Evolutionary conservation across 2,329 filamentous ascomycete species (phyloP), one percentile per base, ranked within the genome.

Genomic region (Aspergillus aculeatus): DNA sequence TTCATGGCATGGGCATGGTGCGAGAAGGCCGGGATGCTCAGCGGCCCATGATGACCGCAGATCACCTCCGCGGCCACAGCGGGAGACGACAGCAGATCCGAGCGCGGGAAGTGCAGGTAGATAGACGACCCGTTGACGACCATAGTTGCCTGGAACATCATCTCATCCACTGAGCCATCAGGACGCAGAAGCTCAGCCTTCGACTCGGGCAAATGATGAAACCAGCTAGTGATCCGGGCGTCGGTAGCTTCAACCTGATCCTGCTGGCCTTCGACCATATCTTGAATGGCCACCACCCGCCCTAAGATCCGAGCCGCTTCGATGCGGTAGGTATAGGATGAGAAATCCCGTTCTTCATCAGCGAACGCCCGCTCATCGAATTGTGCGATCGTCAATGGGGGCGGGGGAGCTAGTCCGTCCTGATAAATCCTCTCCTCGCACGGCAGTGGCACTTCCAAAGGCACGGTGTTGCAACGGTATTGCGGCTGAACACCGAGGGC

Each of bases 101-200:
- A 93, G 58, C 89, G 85, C 9, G 90, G 90, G 65, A 93, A 89
- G 71, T 95, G 90, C 19, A 95, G 83, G 65, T 92, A 85, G 67
- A 95, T 91, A 0, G 87, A 78, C 10, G 82, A 81, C 51, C 77
- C 77, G 59, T 84, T 80, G 55, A 84, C 81, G 68, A 96, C 90
- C 86, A 96, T 94, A 63, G 91, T 89, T 0, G 91, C 92, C 73
- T 96, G 91, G 77, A 96, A 96, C 75, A 96, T 87, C 84, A 96
- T 89, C 76, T 96, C 91, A 72, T 97, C 93, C 11, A 93, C 81
- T 56, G 86, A 83, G 32, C 91, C 88, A 66, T 89, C 85, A 62
- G 84, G 83, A 60, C 86, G 84, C 56, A 96, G 79, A 16, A 90
- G 82, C 62, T 91, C 85, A 57, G 82, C 82, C 76, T 96, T 96